Conservation (phyloP, 2,329 filamentous ascomycete genomes). For the Pseudogymnoascus pannorum region DNA sequence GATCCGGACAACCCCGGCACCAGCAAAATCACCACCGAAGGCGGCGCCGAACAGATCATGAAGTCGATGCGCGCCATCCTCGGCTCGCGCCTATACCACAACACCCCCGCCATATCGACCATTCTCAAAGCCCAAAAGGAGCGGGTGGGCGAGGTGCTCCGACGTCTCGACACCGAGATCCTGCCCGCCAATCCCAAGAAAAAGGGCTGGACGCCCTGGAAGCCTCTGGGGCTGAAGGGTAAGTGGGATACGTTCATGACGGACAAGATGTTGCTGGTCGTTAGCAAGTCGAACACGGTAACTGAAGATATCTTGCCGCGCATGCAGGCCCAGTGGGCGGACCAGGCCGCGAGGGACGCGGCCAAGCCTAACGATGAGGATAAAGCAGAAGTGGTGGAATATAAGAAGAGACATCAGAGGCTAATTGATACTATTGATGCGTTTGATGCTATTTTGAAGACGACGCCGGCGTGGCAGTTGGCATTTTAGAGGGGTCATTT, state of each 20-base stretch:
- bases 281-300: constrained; percentile 12
- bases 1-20: background rate
- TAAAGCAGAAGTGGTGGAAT: background rate
- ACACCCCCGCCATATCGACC: background rate
- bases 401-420: background rate
- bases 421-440: constrained; percentile 11
- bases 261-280: constrained; percentile 9
- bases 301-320: constrained; percentile 11
- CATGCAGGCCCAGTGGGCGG: constrained; percentile 11
- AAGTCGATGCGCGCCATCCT: constrained; percentile 1
- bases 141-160: constrained; percentile 13
- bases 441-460: constrained; percentile 9
- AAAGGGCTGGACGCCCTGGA: too few species aligned
- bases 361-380: constrained; percentile 2
- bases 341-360: constrained; percentile 10
- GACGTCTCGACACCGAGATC: constrained; percentile 13
- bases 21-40: background rate
- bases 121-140: constrained; percentile 11
- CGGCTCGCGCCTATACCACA: constrained; percentile 8
- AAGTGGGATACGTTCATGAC: background rate
- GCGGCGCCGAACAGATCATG: background rate
- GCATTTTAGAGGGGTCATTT: constrained; percentile 7
- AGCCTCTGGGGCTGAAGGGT: too few species aligned
- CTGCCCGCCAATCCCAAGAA: constrained; percentile 11
- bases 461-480: constrained; percentile 10